Evolutionary conservation across 2,329 filamentous ascomycete genomes (phyloP).

Genomic region (Coniella vitis): DNA sequence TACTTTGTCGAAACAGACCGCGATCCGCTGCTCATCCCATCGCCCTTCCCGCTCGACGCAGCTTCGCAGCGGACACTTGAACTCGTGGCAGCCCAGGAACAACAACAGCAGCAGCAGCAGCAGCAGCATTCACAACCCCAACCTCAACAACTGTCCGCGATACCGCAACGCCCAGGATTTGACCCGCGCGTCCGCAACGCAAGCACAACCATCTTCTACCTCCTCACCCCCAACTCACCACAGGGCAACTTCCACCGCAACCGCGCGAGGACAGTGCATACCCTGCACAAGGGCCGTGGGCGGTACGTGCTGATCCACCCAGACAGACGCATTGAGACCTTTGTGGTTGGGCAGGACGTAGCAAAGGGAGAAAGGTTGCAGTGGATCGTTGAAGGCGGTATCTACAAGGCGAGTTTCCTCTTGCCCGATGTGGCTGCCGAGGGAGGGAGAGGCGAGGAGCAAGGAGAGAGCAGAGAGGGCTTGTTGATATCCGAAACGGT

Average conservation of each 20-base stretch:
- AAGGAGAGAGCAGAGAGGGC: conserved; percentile 33
- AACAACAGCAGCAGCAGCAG: no score
- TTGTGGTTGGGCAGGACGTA: conserved; percentile 54
- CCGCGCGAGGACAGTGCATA: conserved; percentile 55
- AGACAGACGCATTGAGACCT: conserved; percentile 52
- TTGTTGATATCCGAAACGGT: conserved; percentile 63
- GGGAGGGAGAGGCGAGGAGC: conserved; percentile 23
- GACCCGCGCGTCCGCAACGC: conserved; percentile 40
- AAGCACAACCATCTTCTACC: conserved; percentile 58
- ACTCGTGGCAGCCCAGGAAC: conserved; percentile 20
- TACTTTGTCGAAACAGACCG: conserved; percentile 59
- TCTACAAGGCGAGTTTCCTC: conserved; percentile 59
- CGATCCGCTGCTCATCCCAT: conserved; percentile 43
- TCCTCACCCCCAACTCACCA: conserved; percentile 49
- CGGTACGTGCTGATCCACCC: conserved; percentile 59
- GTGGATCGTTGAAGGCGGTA: conserved; percentile 63
- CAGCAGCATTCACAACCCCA: no score
- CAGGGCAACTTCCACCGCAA: conserved; percentile 59
- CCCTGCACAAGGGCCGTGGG: conserved; percentile 55
- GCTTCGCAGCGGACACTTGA: conserved; percentile 29
- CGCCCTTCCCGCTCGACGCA: conserved; percentile 40
- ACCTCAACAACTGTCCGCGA: no score
- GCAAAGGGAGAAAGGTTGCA: conserved; percentile 53
- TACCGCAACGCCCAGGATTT: conserved; percentile 28
- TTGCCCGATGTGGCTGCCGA: conserved; percentile 33